Evolutionary conservation across 2,329 filamentous ascomycete genomes (phyloP), one percentile per base, ranked within the genome.

Genomic region (Alternaria angustiovoidea): DNA sequence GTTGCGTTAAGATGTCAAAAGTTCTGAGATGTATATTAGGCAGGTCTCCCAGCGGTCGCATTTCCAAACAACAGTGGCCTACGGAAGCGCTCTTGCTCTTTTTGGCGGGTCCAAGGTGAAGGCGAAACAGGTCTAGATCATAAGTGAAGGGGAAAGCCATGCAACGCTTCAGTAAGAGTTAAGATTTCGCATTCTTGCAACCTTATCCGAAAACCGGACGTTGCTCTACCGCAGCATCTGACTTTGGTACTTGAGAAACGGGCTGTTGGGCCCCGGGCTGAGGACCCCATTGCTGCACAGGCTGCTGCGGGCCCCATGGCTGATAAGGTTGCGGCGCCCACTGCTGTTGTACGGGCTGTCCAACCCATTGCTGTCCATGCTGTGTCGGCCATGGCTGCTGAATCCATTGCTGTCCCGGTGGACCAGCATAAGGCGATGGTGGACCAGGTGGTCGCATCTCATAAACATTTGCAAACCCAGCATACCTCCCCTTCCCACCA

Each of bases 401-500:
- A 24, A 16, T 22, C 51, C 51, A 62, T 11, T 59, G 55, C 11
- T 32, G 43, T 2, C 26, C 43, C 5, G 46, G 41, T 2, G 43
- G 53, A 14, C 55, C 52, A 51, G 22, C 30, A 54, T 54, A 59
- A n/a, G 49, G 43, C n/a, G n/a, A 43, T 12, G 34, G 5, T 18
- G 30, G 51, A 9, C 34, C 54, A 9, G 49, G 57, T 9, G 59
- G 57, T 12, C 65, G 56, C 65, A 73, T 61, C 57, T 75, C 72
- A 42, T 73, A 72, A 5, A 65, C 53, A 44, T 56, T 67, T 5
- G 68, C 60, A 42, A 77, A 75, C 4, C 61, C 74, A 34, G 53
- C 72, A 54, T 76, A 76, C 9, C 71, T 62, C 0, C 71, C 73
- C 44, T 70, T 66, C 2, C 74, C 72, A 9, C 72, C 69, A 44